phyloP scores from a whole-genome alignment of 2,329 filamentous ascomycete species.

The Aureobasidium sp. region DNA sequence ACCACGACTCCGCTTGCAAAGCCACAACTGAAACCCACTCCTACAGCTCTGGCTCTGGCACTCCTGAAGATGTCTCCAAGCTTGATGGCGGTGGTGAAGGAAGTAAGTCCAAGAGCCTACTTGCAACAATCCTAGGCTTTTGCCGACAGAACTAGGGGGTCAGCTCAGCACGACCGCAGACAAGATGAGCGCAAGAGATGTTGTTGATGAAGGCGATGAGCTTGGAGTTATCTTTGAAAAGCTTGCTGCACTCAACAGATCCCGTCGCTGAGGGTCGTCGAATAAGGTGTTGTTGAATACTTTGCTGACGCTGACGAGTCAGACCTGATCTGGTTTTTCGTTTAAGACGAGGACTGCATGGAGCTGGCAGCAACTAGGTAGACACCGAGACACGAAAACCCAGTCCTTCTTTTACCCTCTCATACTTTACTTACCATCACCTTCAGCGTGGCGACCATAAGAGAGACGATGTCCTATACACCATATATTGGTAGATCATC shows the following conservation, averaged over 20 bases:
- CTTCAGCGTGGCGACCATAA: too few species aligned
- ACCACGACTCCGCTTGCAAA: neutral
- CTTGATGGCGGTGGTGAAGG: too few species aligned
- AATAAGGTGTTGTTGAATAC: neutral
- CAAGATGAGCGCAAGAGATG: neutral
- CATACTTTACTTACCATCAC: neutral
- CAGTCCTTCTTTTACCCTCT: neutral
- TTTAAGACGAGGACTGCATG: neutral
- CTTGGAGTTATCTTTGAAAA: neutral
- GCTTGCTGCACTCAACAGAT: neutral
- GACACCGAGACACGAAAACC: neutral
- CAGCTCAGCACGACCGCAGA: neutral
- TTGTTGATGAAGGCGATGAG: neutral
- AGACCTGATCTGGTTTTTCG: neutral
- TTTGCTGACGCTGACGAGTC: neutral
- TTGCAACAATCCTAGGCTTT: neutral
- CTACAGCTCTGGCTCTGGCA: neutral
- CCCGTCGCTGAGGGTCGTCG: neutral
- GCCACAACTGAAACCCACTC: neutral
- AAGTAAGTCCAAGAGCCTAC: neutral
- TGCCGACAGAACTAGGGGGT: neutral
- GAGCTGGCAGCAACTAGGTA: neutral
- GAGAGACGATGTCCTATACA: neutral
- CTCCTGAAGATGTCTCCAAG: neutral
- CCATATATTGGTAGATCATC: neutral